These are phyloP conservation scores for Penicillium antarcticum DNA, from an alignment of 495 filamentous ascomycete species.

Conservation along the genomic window DNA sequence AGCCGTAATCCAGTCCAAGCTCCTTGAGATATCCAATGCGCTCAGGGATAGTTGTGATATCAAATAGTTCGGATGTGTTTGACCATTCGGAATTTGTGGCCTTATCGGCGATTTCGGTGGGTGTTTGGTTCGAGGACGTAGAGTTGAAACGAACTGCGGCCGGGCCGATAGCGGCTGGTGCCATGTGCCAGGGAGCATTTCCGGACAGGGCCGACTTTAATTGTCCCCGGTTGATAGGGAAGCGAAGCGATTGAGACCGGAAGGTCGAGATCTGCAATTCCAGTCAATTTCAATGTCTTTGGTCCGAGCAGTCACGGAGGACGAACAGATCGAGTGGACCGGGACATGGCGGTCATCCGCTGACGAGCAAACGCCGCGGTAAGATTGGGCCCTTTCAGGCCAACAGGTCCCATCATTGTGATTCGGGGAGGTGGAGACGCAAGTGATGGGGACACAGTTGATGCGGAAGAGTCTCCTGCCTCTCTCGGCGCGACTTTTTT, in stretches of 20 bases:
- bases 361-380: constrained; percentile 34
- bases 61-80: constrained; percentile 26
- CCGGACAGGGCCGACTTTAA: constrained; percentile 22
- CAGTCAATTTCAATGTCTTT: constrained; percentile 19
- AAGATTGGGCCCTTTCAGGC: constrained; percentile 29
- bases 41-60: constrained; percentile 55
- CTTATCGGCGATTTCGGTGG: constrained; percentile 18
- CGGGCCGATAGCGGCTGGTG: constrained; percentile 18
- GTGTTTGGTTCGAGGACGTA: constrained; percentile 27
- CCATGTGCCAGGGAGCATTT: constrained; percentile 22
- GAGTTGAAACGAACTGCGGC: constrained; percentile 44
- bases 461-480: constrained; percentile 13
- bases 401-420: constrained; percentile 37
- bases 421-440: constrained; percentile 6
- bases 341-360: constrained; percentile 27
- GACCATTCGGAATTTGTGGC: constrained; percentile 6
- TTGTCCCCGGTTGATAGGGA: constrained; percentile 20
- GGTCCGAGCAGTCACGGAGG: background rate
- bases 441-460: constrained; percentile 8
- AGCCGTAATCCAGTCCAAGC: constrained; percentile 83
- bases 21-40: constrained; percentile 78
- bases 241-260: constrained; percentile 24
- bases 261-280: constrained; percentile 37
- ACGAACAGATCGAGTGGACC: constrained; percentile 41
- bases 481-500: constrained; percentile 30